These are phyloP conservation scores for Crucihimalaya himalaica DNA, from an alignment of 345 rosid species.

Conservation along the genomic window DNA sequence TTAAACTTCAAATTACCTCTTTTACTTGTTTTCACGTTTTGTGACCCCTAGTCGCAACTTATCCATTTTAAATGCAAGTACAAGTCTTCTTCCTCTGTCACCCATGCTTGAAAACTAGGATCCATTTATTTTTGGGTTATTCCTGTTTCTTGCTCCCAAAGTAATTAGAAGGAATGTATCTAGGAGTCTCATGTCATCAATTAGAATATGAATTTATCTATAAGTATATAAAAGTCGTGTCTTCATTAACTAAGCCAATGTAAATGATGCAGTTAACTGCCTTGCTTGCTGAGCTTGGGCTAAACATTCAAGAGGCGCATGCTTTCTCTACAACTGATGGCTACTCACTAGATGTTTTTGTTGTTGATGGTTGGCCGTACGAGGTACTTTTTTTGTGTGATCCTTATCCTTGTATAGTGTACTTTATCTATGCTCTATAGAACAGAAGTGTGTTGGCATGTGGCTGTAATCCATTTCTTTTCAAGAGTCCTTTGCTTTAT, in stretches of 20 bases:
- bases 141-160: constrained; percentile 15
- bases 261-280: constrained; percentile 75
- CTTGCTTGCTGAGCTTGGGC: constrained; percentile 84
- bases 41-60: neutral
- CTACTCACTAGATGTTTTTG: constrained; percentile 94
- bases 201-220: neutral
- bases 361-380: constrained; percentile 99
- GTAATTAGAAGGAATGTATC: neutral
- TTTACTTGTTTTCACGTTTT: neutral
- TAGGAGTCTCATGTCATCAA: neutral
- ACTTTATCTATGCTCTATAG: neutral
- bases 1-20: neutral
- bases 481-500: neutral
- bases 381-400: constrained; percentile 57
- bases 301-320: constrained; percentile 98
- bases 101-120: neutral
- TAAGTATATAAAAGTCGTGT: neutral
- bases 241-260: constrained; percentile 18
- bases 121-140: too few relatives aligned
- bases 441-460: constrained; percentile 13
- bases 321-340: constrained; percentile 94
- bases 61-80: neutral
- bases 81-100: neutral
- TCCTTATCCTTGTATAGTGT: constrained; percentile 14
- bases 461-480: constrained; percentile 9